These are phyloP conservation scores for Wallacemonas sp. DNA, from an alignment of 208 protist genomes.

Conservation along the genomic window DNA sequence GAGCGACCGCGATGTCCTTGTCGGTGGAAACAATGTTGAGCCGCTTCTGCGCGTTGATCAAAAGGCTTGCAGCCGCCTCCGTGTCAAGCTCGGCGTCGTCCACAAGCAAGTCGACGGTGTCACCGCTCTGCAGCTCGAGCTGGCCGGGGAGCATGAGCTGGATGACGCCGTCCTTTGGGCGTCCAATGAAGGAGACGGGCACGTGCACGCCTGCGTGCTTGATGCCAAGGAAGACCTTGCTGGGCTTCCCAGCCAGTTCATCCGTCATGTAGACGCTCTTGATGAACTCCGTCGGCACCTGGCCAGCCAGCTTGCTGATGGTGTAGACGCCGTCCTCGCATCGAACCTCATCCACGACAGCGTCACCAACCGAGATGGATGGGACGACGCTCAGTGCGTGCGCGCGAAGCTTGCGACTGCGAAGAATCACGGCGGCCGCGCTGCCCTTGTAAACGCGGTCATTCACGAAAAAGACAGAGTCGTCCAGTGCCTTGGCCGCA, in stretches of 20 bases:
- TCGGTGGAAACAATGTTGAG: conserved; percentile 48
- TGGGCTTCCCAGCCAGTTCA: conserved; percentile 60
- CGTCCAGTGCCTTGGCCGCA: conserved; percentile 37
- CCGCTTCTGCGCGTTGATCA: conserved; percentile 62
- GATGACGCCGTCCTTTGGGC: conserved; percentile 54
- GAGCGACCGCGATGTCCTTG: conserved; percentile 78
- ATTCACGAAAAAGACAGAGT: conserved; percentile 86
- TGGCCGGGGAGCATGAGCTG: conserved; percentile 42
- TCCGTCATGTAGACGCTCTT: conserved; percentile 51
- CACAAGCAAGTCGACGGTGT: conserved; percentile 66
- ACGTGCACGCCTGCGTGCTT: conserved; percentile 47
- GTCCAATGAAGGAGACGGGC: conserved; percentile 70
- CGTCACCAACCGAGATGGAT: conserved; percentile 64
- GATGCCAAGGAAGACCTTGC: conserved; percentile 74
- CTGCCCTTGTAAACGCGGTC: conserved; percentile 82
- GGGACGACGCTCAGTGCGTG: conserved; percentile 67
- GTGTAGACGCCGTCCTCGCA: conserved; percentile 47
- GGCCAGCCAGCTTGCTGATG: conserved; percentile 43
- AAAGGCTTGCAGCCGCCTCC: conserved; percentile 62
- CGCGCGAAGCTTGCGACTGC: conserved; percentile 63
- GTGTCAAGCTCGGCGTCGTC: conserved; percentile 85
- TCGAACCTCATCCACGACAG: conserved; percentile 34
- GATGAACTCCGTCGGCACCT: conserved; percentile 64
- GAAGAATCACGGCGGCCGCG: conserved; percentile 71
- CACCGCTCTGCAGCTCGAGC: conserved; percentile 27